Percentiles rank a stretch among this genome's conserved stretches.
These are phyloP conservation scores for Gaeumannomyces tritici DNA, from an alignment of 2,329 filamentous ascomycete species.

Conservation along the genomic window DNA sequence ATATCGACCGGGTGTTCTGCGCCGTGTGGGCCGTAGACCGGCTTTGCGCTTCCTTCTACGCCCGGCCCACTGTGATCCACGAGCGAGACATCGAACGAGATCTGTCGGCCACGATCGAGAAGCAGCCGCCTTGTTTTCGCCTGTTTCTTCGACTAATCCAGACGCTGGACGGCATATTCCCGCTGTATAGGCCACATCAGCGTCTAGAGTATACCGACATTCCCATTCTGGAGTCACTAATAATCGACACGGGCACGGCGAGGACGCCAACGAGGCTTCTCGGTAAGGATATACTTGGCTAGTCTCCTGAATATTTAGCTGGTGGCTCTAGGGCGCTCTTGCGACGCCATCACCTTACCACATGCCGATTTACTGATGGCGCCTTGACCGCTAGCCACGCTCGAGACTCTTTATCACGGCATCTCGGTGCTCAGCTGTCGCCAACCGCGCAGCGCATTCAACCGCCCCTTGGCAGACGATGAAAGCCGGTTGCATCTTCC, in stretches of 20 bases:
- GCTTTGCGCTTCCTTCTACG: slow-evolving; percentile 49
- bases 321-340: background rate
- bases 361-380: slow-evolving; percentile 12
- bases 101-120: slow-evolving; percentile 37
- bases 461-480: slow-evolving; percentile 18
- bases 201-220: slow-evolving; percentile 40
- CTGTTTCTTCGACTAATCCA: slow-evolving; percentile 44
- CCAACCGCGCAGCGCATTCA: slow-evolving; percentile 25
- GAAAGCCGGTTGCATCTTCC: slow-evolving; percentile 29
- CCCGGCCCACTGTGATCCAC: slow-evolving; percentile 49
- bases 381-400: slow-evolving; percentile 32
- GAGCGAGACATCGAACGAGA: slow-evolving; percentile 49
- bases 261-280: slow-evolving; percentile 38
- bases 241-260: slow-evolving; percentile 42
- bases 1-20: slow-evolving; percentile 42
- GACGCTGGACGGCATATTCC: slow-evolving; percentile 49
- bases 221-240: slow-evolving; percentile 47
- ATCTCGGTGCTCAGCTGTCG: slow-evolving; percentile 54
- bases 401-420: slow-evolving; percentile 55
- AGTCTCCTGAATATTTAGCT: too few relatives aligned
- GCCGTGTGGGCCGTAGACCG: slow-evolving; percentile 52
- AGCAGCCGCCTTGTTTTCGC: slow-evolving; percentile 44
- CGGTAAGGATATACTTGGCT: slow-evolving; percentile 21
- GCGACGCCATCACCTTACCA: background rate
- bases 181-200: slow-evolving; percentile 47